Base-by-base conservation (phyloP, 2,329 filamentous ascomycete species). In the Cryphonectria radicalis region DNA sequence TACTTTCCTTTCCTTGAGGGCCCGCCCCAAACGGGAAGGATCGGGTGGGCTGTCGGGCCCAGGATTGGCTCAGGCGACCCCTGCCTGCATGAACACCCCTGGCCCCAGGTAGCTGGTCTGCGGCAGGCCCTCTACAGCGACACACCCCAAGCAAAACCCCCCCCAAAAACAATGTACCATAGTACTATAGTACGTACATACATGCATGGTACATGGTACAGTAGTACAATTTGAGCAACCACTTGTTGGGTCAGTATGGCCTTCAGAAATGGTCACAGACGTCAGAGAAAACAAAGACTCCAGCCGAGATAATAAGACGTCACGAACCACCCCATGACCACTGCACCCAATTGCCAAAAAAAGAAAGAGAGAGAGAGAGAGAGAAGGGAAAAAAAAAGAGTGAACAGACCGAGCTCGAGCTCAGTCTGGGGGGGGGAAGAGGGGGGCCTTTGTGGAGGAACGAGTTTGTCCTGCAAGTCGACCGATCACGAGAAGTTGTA, bases 401-500 rank as follows among this genome's bases (percentile, higher is more conserved):
- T n/a, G n/a, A n/a, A n/a, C n/a, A n/a, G n/a, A n/a, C n/a, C 46
- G 46, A 50, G 46, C 46, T 50, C 46, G 46, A 50, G 46, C 46
- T 22, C 4, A 5, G 46, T 50, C 46, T 50, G 46, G 46, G 32
- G 32, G 32, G 32, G 32, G 32, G 32, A 4, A 4, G 32, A 4
- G 46, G 46, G 46, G 46, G 7, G 19, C 0, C 8, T n/a, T 11
- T 50, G 53, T 57, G 53, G 53, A 57, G 53, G 53, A 57, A n/a
- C 11, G 53, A 1, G n/a, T 57, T 57, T 57, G 28, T n/a, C 7
- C 22, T 50, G 25, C 25, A 19, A 32, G 32, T 40, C 19, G 35
- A 40, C 59, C n/a, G 32, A 62, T 62, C 35, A 62, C 59, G 59
- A 62, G 59, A 37, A 62, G 59, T 17, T 62, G 59, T 62, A 62